Base-by-base conservation (phyloP, 2,329 filamentous ascomycete species). In the Colletotrichum gigasporum region DNA sequence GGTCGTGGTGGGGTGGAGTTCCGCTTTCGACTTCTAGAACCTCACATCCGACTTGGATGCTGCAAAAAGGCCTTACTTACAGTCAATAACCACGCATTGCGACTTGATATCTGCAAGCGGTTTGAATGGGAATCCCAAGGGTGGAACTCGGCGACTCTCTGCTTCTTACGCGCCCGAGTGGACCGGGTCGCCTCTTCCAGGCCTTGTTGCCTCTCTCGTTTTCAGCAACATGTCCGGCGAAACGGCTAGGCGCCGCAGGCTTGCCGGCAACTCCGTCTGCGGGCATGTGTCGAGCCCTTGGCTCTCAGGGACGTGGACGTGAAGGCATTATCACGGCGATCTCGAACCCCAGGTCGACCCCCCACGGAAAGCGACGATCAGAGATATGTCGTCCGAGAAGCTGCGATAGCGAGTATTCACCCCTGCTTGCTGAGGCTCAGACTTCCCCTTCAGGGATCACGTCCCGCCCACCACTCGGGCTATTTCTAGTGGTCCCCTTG, bases 121-220 rank as follows among this genome's bases (percentile, higher is more conserved):
- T 53, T 37, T 18, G 1, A 48, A 48, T 11, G 28, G 55, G 26
- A 44, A 54, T 35, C 22, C 18, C 20, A 18, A 18, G 14, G 16
- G 24, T 54, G 41, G 42, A 54, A 39, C 26, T 61, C 41, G 55
- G 48, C 26, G 47, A 41, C 12, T 18, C 42, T 64, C 56, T 47
- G 61, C 48, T 50, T 54, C 41, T 53, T 50, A 54, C 55, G 61
- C 41, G 61, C 39, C n/a, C 34, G 7, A 30, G 61, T 61, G 55
- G 61, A 44, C 47, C 24, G 3, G 8, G 4, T 35, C 32, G n/a
- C 11, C 47, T 53, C 11, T 18, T n/a, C 12, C 12, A 18, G 24
- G 41, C 26, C 55, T 54, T 54, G 34, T 61, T 61, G 41, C 48
- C 55, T 64, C 60, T 28, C 20, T 48, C 20, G 32, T 53, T 64